Conservation (phyloP, 176 grass and related monocot species). For the Oryza officinalis region DNA sequence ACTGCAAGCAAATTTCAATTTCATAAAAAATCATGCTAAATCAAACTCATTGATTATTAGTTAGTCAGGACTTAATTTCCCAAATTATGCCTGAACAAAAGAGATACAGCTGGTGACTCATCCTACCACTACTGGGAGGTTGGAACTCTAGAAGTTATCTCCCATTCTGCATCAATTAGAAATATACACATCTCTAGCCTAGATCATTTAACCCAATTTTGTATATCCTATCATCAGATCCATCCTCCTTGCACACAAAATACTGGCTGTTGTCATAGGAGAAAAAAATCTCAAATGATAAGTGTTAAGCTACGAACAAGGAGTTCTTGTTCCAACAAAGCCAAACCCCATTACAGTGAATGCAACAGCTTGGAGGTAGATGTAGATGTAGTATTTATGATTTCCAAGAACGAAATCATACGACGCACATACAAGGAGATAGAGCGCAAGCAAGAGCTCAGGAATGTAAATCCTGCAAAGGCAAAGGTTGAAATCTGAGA, state of each 20-base stretch:
- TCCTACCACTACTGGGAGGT: background rate
- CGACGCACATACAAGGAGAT: conserved; percentile 72
- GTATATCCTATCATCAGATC: too few relatives aligned
- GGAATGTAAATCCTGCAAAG: conserved; percentile 70
- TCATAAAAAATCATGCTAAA: background rate
- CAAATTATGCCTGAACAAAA: background rate
- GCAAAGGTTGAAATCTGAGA: conserved; percentile 20
- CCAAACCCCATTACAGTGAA: conserved; percentile 74
- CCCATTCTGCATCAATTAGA: background rate
- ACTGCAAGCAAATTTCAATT: background rate
- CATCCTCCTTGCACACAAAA: background rate
- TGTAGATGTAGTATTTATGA: conserved; percentile 69
- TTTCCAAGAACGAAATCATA: conserved; percentile 68
- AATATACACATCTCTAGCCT: background rate
- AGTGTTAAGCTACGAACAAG: conserved; percentile 41
- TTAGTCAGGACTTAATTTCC: background rate
- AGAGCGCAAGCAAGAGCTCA: conserved; percentile 69
- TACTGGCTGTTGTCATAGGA: background rate
- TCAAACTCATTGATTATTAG: background rate
- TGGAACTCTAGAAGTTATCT: background rate
- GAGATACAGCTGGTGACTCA: background rate
- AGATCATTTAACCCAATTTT: background rate
- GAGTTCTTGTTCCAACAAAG: conserved; percentile 58
- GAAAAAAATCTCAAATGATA: conserved; percentile 2
- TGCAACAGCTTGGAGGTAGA: conserved; percentile 85